Conservation (phyloP, 805 yeast genomes). For the Monosporozyma aquatica region DNA sequence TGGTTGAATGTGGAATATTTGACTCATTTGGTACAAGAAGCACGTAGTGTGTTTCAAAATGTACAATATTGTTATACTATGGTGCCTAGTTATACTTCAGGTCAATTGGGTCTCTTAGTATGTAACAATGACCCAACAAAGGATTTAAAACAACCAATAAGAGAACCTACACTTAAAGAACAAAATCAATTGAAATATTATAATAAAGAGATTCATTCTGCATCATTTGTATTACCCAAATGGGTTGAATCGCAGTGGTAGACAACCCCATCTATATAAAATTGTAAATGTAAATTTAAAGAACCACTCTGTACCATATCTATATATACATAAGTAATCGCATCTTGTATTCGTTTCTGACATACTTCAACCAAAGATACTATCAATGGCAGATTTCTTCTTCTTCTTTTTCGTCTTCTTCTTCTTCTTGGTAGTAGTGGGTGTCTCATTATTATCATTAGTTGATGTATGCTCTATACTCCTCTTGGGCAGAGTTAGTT, state of each 20-base stretch:
- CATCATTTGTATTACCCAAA: conserved; percentile 70
- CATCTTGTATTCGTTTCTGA: neutral
- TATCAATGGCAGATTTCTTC: conserved; percentile 55
- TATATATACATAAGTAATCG: too few species aligned
- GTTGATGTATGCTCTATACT: too few species aligned
- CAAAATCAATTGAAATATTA: conserved; percentile 50
- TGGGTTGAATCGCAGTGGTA: conserved; percentile 51
- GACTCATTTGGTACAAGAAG: conserved; percentile 38
- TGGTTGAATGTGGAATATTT: conserved; percentile 61
- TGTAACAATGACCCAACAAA: conserved; percentile 49
- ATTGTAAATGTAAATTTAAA: neutral
- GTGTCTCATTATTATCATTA: too few species aligned
- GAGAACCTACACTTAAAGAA: conserved; percentile 42
- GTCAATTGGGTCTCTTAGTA: conserved; percentile 72
- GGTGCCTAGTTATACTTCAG: conserved; percentile 83
- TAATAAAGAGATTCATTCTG: conserved; percentile 53
- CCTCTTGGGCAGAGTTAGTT: too few species aligned
- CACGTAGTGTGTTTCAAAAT: conserved; percentile 46
- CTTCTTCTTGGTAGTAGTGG: conserved; percentile 10
- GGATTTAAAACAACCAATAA: conserved; percentile 42
- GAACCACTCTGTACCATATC: conserved; percentile 1
- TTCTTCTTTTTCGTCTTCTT: conserved; percentile 38
- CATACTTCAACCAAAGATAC: conserved; percentile 51
- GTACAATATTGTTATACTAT: conserved; percentile 68
- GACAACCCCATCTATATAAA: neutral